Base-by-base conservation (phyloP, 306 rosid species). In the Arachis hypogaea region DNA sequence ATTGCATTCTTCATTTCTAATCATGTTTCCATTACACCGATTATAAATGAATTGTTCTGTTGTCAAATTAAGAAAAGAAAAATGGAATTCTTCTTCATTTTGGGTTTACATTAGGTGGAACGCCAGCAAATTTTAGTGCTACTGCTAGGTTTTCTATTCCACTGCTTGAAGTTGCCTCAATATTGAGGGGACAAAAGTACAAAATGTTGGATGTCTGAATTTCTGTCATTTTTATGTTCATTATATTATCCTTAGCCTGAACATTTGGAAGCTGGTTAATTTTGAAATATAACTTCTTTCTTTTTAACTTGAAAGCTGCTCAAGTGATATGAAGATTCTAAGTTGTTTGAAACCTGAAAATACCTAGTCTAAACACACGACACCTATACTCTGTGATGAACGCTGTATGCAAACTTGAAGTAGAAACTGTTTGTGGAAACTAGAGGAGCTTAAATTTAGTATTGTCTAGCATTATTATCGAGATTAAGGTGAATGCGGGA, bases 401-500 rank as follows among this genome's bases (percentile, higher is more conserved):
- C 49, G 5, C 46, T 51, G 40, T 7, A 8, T 57, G 40, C 55
- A 58, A 28, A 41, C 66, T 58, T 41, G 56, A 12, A 61, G 33
- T 63, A 38, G 7, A 7, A 73, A 66, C 54, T 68, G 58, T 29
- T 63, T 5, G 33, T 14, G 0, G 68, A 54, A 77, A 41, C 11
- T 59, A 73, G 30, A 51, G 22, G 47, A 4, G 29, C 44, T 51
- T 30, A 7, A 50, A 29, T 59, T 66, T 63, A 16, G 22, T 62
- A 40, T 44, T 5, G 14, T 33, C 9, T 69, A 71, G 65, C 41
- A 60, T 28, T 78, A 6, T 71, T 11, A 18, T 75, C 30, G 59
- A 10, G 64, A 71, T 42, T 38, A 42, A 69, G 77, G 76, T 66
- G 45, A 58, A 59, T 29, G 29, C 45, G 10, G 30, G 38, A 42